Percentiles rank a stretch among this genome's conserved stretches.
These are phyloP conservation scores for Fusarium decemcellulare DNA, from an alignment of 2,329 filamentous ascomycete genomes.

Conservation along the genomic window DNA sequence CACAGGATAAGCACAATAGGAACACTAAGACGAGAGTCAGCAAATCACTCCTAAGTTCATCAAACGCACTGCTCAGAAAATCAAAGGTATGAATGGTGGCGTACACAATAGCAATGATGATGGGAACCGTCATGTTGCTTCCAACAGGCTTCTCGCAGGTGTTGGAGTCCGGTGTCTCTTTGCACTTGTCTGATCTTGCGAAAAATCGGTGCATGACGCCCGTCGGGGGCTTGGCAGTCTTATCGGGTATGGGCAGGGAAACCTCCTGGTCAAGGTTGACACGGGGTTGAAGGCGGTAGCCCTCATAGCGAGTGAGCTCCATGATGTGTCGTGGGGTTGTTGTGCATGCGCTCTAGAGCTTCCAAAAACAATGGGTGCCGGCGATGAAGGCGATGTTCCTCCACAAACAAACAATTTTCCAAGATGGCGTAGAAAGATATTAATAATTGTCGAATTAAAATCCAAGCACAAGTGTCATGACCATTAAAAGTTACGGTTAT, in stretches of 20 bases:
- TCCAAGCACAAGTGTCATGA: constrained; percentile 34
- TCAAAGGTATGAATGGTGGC: constrained; percentile 52
- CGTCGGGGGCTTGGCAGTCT: constrained; percentile 20
- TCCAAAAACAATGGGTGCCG: constrained; percentile 22
- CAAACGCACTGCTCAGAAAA: constrained; percentile 7
- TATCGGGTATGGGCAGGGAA: constrained; percentile 6
- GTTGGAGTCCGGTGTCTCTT: constrained; percentile 46
- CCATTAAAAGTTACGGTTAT: constrained; percentile 40
- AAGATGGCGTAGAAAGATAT: constrained; percentile 31
- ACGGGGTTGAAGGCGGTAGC: constrained; percentile 46
- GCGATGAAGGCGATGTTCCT: constrained; percentile 19
- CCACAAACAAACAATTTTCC: constrained; percentile 22
- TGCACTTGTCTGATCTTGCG: constrained; percentile 37
- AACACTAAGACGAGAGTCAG: constrained; percentile 69
- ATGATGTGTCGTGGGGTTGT: constrained; percentile 30
- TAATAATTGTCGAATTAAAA: constrained; percentile 40
- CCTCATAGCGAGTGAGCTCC: constrained; percentile 36
- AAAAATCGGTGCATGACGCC: constrained; percentile 39
- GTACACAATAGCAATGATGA: constrained; percentile 80
- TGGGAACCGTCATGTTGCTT: constrained; percentile 71
- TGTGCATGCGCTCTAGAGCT: constrained; percentile 23
- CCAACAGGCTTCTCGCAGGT: constrained; percentile 73
- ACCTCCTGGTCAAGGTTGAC: constrained; percentile 43
- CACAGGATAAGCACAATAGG: constrained; percentile 78
- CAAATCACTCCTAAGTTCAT: constrained; percentile 9